Conservation (phyloP, 495 filamentous ascomycete species). For the Collariella sp. region DNA sequence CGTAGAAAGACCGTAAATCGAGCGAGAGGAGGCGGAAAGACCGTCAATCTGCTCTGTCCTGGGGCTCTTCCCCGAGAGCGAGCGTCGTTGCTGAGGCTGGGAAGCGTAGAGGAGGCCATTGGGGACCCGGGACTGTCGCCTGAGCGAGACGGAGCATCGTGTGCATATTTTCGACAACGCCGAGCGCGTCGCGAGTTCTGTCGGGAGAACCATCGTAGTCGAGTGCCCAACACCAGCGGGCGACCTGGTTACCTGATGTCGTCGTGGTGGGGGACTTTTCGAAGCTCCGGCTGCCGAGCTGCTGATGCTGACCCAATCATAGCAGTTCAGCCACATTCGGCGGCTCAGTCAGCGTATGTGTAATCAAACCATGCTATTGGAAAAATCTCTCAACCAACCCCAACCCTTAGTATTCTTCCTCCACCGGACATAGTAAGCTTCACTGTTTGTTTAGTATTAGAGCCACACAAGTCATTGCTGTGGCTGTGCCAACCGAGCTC, state of each 20-base stretch:
- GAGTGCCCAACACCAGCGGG: not conserved
- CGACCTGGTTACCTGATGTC: not conserved
- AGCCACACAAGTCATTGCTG: too few species aligned
- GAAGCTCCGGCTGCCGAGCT: constrained; percentile 7
- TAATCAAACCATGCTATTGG: not conserved
- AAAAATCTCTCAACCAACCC: not conserved
- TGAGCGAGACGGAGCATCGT: constrained; percentile 21
- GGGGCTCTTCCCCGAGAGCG: constrained; percentile 13
- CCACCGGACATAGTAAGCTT: too few species aligned
- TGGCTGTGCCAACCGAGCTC: too few species aligned
- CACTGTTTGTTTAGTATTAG: too few species aligned
- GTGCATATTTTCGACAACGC: constrained; percentile 23
- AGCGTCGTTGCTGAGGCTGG: constrained; percentile 13
- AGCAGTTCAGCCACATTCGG: constrained; percentile 1
- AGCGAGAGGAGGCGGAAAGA: not conserved
- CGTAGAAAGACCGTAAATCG: not conserved
- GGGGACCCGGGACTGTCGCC: constrained; percentile 7
- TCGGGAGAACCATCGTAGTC: constrained; percentile 19
- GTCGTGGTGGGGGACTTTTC: constrained; percentile 10
- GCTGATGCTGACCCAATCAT: constrained; percentile 1
- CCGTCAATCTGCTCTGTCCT: not conserved
- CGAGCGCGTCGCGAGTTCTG: constrained; percentile 25
- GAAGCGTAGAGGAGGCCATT: constrained; percentile 16
- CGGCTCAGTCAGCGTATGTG: not conserved
- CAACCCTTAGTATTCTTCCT: too few species aligned